Evolutionary conservation across 495 filamentous ascomycete genomes (phyloP).

Genomic region (Pyrenula aspistea): DNA sequence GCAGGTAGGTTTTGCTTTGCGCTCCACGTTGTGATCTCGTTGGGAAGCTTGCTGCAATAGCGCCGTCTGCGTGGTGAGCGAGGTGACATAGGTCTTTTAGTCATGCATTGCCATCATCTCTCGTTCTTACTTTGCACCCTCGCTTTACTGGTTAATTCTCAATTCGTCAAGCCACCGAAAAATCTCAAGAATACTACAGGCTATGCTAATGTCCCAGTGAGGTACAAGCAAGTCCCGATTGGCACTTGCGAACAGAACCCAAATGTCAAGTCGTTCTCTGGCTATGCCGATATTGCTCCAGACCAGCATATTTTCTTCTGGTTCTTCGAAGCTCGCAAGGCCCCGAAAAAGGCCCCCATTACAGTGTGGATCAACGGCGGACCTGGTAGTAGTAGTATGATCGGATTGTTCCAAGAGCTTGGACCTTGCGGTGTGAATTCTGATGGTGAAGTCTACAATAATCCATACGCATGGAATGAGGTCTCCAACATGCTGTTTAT

Average conservation of each 20-base stretch:
- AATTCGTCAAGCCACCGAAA: conserved; percentile 48
- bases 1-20: not conserved
- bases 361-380: conserved; percentile 50
- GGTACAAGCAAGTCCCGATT: conserved; percentile 44
- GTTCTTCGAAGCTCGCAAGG: conserved; percentile 46
- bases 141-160: conserved; percentile 18
- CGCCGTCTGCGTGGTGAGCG: too few species aligned
- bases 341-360: conserved; percentile 35
- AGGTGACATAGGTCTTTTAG: too few species aligned
- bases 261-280: conserved; percentile 40
- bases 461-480: conserved; percentile 49
- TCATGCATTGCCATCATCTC: not conserved
- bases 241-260: conserved; percentile 46
- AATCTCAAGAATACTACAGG: conserved; percentile 39
- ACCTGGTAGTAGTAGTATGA: conserved; percentile 47
- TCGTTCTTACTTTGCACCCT: conserved; percentile 2
- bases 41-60: not conserved
- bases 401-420: conserved; percentile 47
- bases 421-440: conserved; percentile 46
- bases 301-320: conserved; percentile 49
- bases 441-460: conserved; percentile 37
- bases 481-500: conserved; percentile 47
- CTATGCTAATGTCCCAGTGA: conserved; percentile 27
- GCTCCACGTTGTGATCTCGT: not conserved
- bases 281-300: conserved; percentile 41